phyloP scores from a whole-genome alignment of 768 basidiomycete species.

The Leccinum obscurum region DNA sequence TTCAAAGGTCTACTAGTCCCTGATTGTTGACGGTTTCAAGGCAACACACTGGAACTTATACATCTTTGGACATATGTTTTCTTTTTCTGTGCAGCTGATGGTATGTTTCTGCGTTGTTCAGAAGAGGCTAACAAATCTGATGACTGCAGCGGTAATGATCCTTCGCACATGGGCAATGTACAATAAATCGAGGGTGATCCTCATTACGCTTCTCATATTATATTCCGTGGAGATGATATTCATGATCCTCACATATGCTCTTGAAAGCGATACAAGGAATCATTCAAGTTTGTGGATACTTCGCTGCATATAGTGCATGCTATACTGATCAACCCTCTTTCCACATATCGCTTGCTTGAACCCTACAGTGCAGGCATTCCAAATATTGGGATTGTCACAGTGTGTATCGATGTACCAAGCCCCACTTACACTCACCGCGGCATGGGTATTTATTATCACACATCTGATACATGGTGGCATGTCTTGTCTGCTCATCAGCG shows the following conservation, averaged over 20 bases:
- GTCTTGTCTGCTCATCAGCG: neutral
- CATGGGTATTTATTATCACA: too few relatives aligned
- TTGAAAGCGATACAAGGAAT: too few relatives aligned
- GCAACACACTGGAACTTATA: neutral
- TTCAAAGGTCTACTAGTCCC: neutral
- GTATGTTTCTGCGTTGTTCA: neutral
- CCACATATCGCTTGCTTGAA: too few relatives aligned
- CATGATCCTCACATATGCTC: too few relatives aligned
- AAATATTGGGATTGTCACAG: too few relatives aligned
- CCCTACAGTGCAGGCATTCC: too few relatives aligned
- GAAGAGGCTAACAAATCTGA: neutral
- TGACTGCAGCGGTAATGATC: neutral
- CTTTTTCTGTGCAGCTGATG: neutral
- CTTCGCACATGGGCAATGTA: slow-evolving; percentile 1
- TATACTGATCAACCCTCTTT: too few relatives aligned
- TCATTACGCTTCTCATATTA: neutral
- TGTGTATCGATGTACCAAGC: too few relatives aligned
- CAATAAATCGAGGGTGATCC: neutral
- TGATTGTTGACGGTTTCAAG: neutral
- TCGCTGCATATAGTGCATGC: neutral
- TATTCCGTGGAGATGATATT: neutral
- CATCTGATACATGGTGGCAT: neutral
- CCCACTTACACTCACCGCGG: too few relatives aligned
- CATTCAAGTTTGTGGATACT: neutral
- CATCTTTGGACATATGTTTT: neutral